Conservation (phyloP, 192 early-diverging fungal species). For the Entomortierella beljakovae region DNA sequence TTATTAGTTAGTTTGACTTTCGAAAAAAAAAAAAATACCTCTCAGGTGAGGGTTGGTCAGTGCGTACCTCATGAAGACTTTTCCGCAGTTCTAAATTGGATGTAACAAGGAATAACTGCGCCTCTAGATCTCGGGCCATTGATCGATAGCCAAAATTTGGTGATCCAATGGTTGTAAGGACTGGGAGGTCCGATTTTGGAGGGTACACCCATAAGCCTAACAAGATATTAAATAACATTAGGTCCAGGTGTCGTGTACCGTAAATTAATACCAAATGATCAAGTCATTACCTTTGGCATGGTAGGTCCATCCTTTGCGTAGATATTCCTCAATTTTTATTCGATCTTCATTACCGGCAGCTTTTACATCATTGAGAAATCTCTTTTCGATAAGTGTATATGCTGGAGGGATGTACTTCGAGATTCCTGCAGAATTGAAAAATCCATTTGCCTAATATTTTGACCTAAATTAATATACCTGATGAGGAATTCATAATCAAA, state of each 20-base stretch:
- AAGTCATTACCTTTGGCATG: constrained; percentile 87
- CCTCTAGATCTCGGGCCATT: constrained; percentile 91
- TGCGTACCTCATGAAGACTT: constrained; percentile 63
- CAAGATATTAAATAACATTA: background rate
- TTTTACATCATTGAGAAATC: constrained; percentile 70
- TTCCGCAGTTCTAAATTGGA: constrained; percentile 62
- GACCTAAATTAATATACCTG: background rate
- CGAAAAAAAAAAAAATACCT: background rate
- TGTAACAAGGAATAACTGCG: constrained; percentile 84
- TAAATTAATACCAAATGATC: background rate
- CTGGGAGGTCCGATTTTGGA: constrained; percentile 64
- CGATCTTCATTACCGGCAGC: constrained; percentile 52
- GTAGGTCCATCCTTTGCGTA: constrained; percentile 89
- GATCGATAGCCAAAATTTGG: constrained; percentile 95
- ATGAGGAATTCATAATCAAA: background rate
- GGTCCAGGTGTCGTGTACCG: background rate
- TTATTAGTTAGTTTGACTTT: background rate
- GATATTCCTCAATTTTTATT: constrained; percentile 84
- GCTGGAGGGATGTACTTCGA: constrained; percentile 90
- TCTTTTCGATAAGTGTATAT: constrained; percentile 87
- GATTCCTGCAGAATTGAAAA: constrained; percentile 86
- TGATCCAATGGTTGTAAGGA: constrained; percentile 89
- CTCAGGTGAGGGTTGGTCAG: background rate
- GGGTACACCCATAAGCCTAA: constrained; percentile 83
- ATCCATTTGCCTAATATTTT: constrained; percentile 88